A percentile compares a stretch with the other conserved stretches of the same genome.
These are phyloP conservation scores for Aspergillus indologenus DNA, from an alignment of 495 filamentous ascomycete species.

Conservation along the genomic window DNA sequence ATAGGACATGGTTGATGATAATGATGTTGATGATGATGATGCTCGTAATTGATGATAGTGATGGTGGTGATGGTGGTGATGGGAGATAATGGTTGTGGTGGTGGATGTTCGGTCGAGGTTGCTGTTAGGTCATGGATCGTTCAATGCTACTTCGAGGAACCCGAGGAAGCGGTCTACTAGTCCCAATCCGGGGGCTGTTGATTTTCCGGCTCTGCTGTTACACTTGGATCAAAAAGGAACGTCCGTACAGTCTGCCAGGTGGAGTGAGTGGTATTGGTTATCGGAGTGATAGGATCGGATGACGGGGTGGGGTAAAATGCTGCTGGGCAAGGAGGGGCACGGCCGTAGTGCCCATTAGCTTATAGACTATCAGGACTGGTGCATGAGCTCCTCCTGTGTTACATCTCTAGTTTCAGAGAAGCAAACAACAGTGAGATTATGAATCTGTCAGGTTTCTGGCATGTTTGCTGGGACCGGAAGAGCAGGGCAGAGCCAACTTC, in stretches of 20 bases:
- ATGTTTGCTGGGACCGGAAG: too few species aligned
- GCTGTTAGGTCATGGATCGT: not conserved
- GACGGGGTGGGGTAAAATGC: too few species aligned
- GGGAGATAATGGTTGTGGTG: not conserved
- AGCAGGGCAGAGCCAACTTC: not conserved
- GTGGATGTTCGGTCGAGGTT: not conserved
- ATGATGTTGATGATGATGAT: conserved; percentile 19
- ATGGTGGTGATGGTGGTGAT: not conserved
- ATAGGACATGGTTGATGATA: conserved; percentile 22
- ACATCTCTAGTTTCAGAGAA: not conserved
- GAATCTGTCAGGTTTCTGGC: too few species aligned
- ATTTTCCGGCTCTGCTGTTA: not conserved
- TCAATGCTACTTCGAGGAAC: not conserved
- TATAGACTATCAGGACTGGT: too few species aligned
- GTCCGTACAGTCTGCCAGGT: too few species aligned
- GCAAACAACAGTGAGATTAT: not conserved
- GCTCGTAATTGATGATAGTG: not conserved
- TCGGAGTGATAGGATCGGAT: too few species aligned
- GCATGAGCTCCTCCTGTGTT: too few species aligned
- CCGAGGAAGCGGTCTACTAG: not conserved
- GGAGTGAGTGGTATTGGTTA: too few species aligned
- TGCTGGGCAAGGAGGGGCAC: too few species aligned
- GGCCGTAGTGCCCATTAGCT: too few species aligned
- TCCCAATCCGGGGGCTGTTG: not conserved
- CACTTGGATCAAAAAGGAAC: too few species aligned